Evolutionary conservation across 371 early-diverging fungal species (phyloP).

Genomic region (Mucor lusitanicus): DNA sequence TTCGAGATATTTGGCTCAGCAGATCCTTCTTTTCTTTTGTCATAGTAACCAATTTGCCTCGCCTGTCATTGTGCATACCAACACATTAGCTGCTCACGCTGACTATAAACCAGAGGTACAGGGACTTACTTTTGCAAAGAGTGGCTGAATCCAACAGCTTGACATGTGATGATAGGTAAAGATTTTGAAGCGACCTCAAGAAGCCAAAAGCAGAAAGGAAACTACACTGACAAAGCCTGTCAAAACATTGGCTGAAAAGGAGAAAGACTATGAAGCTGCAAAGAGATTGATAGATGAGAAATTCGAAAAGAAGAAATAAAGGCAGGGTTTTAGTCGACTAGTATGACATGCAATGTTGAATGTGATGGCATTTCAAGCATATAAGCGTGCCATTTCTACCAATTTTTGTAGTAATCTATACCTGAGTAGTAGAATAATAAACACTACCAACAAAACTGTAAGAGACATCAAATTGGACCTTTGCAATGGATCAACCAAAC

Average conservation of each 20-base stretch:
- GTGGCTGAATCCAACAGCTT: not conserved
- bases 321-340: too few species aligned
- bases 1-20: too few species aligned
- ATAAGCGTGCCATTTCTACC: too few species aligned
- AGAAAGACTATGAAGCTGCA: conserved; percentile 31
- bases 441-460: too few species aligned
- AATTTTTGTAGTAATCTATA: too few species aligned
- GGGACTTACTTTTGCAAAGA: not conserved
- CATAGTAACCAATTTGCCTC: conserved; percentile 22
- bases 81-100: conserved; percentile 16
- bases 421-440: too few species aligned
- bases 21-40: not conserved
- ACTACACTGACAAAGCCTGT: not conserved
- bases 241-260: conserved; percentile 30
- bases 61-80: conserved; percentile 28
- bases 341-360: too few species aligned
- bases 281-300: conserved; percentile 29
- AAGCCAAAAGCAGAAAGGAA: not conserved
- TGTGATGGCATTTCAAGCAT: too few species aligned
- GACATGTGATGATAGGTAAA: conserved; percentile 15
- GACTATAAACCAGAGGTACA: conserved; percentile 37
- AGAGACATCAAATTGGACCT: too few species aligned
- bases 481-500: too few species aligned
- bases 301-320: not conserved
- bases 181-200: conserved; percentile 23